Conservation (phyloP, 2,329 filamentous ascomycete genomes). For the Phaeosphaeriaceae sp. region DNA sequence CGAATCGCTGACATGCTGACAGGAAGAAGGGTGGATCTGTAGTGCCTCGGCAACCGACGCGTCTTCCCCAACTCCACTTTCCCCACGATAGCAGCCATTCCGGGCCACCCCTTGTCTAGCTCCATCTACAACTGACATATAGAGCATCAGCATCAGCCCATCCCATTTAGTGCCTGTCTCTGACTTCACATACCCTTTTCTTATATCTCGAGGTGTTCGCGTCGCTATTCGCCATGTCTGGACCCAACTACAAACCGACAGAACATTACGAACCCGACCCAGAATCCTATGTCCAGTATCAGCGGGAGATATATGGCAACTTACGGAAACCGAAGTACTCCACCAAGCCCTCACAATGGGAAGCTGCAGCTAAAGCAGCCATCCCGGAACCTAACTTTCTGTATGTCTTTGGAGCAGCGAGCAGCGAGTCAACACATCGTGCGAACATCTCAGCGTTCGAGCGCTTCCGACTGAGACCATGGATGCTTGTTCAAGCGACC, state of each 20-base stretch:
- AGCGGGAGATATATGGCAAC: constrained; percentile 48
- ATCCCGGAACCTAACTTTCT: constrained; percentile 49
- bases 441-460: constrained; percentile 50
- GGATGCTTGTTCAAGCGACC: constrained; percentile 51
- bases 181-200: not conserved
- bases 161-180: not conserved
- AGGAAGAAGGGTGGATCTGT: not conserved
- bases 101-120: not conserved
- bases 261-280: constrained; percentile 46
- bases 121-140: not conserved
- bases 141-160: not conserved
- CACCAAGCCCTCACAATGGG: constrained; percentile 51
- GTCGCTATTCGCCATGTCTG: constrained; percentile 11
- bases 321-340: constrained; percentile 49
- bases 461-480: constrained; percentile 48
- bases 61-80: constrained; percentile 2
- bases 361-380: constrained; percentile 40
- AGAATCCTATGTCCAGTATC: constrained; percentile 38
- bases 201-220: not conserved
- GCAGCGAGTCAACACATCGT: constrained; percentile 44
- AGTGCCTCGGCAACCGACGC: constrained; percentile 5
- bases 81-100: not conserved
- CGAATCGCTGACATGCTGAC: not conserved
- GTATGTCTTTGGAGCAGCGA: constrained; percentile 50
- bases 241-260: constrained; percentile 10